phyloP scores from a whole-genome alignment of 2,329 filamentous ascomycete species.

The Penicillium sp. region DNA sequence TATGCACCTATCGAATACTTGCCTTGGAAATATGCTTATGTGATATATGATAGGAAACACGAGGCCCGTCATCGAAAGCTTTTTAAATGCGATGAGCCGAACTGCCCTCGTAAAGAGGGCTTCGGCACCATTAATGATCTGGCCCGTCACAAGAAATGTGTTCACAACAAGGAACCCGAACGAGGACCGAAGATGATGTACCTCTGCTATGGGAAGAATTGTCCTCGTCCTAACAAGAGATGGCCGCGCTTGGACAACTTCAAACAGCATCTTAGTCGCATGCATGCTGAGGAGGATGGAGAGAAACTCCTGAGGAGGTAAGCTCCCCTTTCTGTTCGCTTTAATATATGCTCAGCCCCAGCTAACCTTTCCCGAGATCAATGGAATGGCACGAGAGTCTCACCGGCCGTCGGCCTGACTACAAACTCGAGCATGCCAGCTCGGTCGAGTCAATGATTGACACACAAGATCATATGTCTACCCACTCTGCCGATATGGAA shows the following conservation, averaged over 20 bases:
- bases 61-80: constrained; percentile 67
- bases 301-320: constrained; percentile 51
- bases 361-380: constrained; percentile 9
- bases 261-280: constrained; percentile 69
- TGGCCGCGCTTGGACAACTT: constrained; percentile 90
- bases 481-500: constrained; percentile 8
- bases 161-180: constrained; percentile 57
- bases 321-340: constrained; percentile 14
- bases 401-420: constrained; percentile 19
- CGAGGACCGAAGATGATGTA: constrained; percentile 55
- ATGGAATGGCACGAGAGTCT: constrained; percentile 37
- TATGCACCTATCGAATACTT: constrained; percentile 14
- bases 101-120: constrained; percentile 62
- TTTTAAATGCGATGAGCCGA: constrained; percentile 58
- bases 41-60: constrained; percentile 64
- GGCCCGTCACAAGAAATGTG: constrained; percentile 71
- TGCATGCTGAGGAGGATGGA: constrained; percentile 57
- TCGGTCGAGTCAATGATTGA: constrained; percentile 15
- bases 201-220: constrained; percentile 59
- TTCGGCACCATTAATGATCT: constrained; percentile 82
- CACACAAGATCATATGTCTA: constrained; percentile 17
- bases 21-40: neutral
- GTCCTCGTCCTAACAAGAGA: constrained; percentile 62
- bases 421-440: constrained; percentile 16
- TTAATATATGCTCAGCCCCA: neutral